Conservation (phyloP, 148 eudicot species). For the Nepenthes gracilis region DNA sequence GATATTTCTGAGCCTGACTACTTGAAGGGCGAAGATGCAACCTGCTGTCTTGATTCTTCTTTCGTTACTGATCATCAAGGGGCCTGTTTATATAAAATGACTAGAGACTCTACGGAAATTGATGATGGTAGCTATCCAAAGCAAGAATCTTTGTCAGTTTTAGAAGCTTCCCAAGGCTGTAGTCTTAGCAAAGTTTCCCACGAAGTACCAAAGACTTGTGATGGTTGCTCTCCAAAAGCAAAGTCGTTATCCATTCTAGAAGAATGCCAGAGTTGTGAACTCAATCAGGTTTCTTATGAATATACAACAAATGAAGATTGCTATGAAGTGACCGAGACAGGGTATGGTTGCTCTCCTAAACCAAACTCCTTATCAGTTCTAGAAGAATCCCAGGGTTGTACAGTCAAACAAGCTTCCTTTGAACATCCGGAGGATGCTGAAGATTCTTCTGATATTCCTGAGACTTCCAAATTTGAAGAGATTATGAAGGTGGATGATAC, state of each 20-base stretch:
- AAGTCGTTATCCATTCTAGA: constrained; percentile 2
- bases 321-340: background rate
- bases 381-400: constrained; percentile 18
- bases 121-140: background rate
- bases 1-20: constrained; percentile 2
- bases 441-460: constrained; percentile 10
- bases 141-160: background rate
- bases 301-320: background rate
- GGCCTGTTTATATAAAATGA: background rate
- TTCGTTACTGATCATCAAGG: background rate
- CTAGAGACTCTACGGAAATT: background rate
- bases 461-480: constrained; percentile 7
- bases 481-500: constrained; percentile 5
- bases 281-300: constrained; percentile 29
- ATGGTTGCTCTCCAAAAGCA: constrained; percentile 4
- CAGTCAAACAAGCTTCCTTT: constrained; percentile 26
- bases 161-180: background rate
- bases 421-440: constrained; percentile 26
- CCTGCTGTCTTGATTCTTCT: background rate
- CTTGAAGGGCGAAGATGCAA: background rate
- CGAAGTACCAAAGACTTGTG: background rate
- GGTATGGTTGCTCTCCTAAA: constrained; percentile 3
- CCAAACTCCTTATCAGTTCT: constrained; percentile 1
- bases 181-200: background rate
- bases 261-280: constrained; percentile 18